These are phyloP conservation scores for Fraxinus baroniana DNA, from an alignment of 305 asterid species.

Conservation along the genomic window DNA sequence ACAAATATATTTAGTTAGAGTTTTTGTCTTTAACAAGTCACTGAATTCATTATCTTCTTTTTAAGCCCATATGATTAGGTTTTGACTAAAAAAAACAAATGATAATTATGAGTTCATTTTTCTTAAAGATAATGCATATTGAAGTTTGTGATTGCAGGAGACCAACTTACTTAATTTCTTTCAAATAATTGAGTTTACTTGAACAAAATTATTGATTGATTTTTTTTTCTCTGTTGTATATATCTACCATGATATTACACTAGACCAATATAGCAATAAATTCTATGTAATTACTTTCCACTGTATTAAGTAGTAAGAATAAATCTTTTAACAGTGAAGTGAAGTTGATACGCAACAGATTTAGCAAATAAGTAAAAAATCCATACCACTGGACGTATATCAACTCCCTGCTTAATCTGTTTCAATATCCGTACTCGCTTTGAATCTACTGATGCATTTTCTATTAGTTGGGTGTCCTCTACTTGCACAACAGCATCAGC, in stretches of 20 bases:
- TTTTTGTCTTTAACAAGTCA: background rate
- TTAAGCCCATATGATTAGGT: background rate
- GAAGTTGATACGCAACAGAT: slow-evolving; percentile 17
- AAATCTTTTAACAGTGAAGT: background rate
- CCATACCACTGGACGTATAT: slow-evolving; percentile 91
- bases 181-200: background rate
- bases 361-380: slow-evolving; percentile 23
- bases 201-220: background rate
- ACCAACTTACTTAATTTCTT: background rate
- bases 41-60: background rate
- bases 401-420: slow-evolving; percentile 62
- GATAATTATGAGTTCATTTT: background rate
- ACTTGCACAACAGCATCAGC: slow-evolving; percentile 97
- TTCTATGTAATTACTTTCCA: slow-evolving; percentile 2
- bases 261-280: background rate
- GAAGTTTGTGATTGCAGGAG: background rate
- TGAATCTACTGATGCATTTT: slow-evolving; percentile 36
- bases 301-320: background rate
- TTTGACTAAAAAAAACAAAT: background rate
- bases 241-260: background rate
- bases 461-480: slow-evolving; percentile 62
- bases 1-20: background rate
- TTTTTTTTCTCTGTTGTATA: background rate
- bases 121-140: background rate
- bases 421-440: slow-evolving; percentile 70